Evolutionary conservation across 75 land plant species (phyloP), one percentile per base, ranked within the genome.

Genomic region (Pinus albicaulis): DNA sequence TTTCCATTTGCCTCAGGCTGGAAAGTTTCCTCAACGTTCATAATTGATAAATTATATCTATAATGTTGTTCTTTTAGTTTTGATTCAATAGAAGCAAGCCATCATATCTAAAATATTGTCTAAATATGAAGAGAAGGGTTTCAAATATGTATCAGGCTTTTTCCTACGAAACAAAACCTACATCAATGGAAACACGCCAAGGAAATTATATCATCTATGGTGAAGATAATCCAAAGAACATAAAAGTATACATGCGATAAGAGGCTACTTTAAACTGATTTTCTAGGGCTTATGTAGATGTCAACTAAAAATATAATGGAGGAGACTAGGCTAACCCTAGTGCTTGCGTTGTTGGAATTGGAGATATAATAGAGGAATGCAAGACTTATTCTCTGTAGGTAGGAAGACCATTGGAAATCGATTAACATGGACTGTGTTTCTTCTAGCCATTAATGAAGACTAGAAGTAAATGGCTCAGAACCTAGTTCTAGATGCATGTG

Each of bases 371-470:
- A 17, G 85, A 82, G 8, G 84, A 88, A 70, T 88, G 90, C 85
- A 88, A 88, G 71, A 80, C 82, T 28, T 88, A 84, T 88, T 79
- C 78, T 82, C 85, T 64, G 87, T 82, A 15, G 90, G 90, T 14
- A 78, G 80, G 6, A 80, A 88, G 48, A 85, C 86, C 23, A 88
- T 84, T 10, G 38, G 84, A 5, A 38, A n/a, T 53, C 34, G 77
- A 58, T 79, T 88, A 13, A 74, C 80, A 7, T 88, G 89, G 89
- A 79, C 89, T 0, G n/a, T 75, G 14, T n/a, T 79, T 20, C 57
- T 84, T 57, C 73, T 88, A 14, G 57, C 80, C 19, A 17, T 28
- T 10, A 25, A 88, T 41, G 80, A 31, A 19, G 81, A 81, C 16
- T 84, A 86, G 89, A 84, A 88, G 58, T 59, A 70, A 14, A 73